Evolutionary conservation across 768 basidiomycete genomes (phyloP).

Genomic region (Podaxis carcinomalis): DNA sequence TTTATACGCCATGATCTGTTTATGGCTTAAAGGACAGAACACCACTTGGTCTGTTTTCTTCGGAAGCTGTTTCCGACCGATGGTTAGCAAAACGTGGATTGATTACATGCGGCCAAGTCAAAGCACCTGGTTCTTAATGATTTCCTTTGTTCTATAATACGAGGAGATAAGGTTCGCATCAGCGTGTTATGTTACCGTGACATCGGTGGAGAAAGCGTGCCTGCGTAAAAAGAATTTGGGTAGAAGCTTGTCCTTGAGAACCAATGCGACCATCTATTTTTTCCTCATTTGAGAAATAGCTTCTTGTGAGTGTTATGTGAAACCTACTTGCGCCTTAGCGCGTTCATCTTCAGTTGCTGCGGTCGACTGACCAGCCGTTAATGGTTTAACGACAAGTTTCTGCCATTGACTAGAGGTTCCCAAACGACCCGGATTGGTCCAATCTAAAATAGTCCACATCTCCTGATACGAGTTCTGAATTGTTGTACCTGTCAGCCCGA

Average conservation of each 20-base stretch:
- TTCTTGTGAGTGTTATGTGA: not conserved
- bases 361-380: slow-evolving; percentile 64
- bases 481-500: slow-evolving; percentile 82
- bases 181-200: not conserved
- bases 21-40: slow-evolving; percentile 80
- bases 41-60: slow-evolving; percentile 88
- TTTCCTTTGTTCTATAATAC: slow-evolving; percentile 59
- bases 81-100: not conserved
- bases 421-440: slow-evolving; percentile 80
- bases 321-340: slow-evolving; percentile 45
- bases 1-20: slow-evolving; percentile 73
- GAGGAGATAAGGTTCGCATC: slow-evolving; percentile 12
- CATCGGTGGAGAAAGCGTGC: slow-evolving; percentile 26
- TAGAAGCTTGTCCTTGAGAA: slow-evolving; percentile 63
- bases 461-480: slow-evolving; percentile 88
- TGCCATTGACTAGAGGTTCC: slow-evolving; percentile 79
- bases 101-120: not conserved
- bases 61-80: slow-evolving; percentile 54
- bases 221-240: slow-evolving; percentile 83
- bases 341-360: slow-evolving; percentile 61
- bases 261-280: slow-evolving; percentile 51
- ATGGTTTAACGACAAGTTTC: slow-evolving; percentile 60
- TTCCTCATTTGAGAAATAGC: not conserved
- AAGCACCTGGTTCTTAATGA: slow-evolving; percentile 65
- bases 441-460: slow-evolving; percentile 89